phyloP scores from a whole-genome alignment of 805 yeast genomes.

The Candida arabinofermentans region DNA sequence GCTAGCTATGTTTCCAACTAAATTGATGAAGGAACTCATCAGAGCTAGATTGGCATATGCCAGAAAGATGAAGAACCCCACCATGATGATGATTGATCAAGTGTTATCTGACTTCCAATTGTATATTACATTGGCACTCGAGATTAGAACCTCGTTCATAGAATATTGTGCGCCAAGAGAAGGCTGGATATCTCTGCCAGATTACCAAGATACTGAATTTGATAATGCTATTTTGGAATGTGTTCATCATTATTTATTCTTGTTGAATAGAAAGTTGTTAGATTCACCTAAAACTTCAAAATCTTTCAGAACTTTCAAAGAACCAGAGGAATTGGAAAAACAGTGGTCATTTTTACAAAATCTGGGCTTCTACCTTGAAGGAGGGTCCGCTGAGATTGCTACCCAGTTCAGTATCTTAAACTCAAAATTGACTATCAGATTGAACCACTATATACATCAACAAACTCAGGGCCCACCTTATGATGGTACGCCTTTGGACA shows the following conservation, averaged over 20 bases:
- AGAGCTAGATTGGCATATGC: slow-evolving; percentile 74
- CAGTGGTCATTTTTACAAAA: slow-evolving; percentile 77
- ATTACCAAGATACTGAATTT: slow-evolving; percentile 53
- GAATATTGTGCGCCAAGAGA: slow-evolving; percentile 56
- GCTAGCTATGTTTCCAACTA: slow-evolving; percentile 71
- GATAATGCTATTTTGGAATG: slow-evolving; percentile 72
- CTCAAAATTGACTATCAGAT: slow-evolving; percentile 60
- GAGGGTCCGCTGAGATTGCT: slow-evolving; percentile 78
- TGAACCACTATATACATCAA: slow-evolving; percentile 65
- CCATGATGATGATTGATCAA: slow-evolving; percentile 95
- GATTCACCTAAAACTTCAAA: slow-evolving; percentile 63
- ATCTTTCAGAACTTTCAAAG: slow-evolving; percentile 80
- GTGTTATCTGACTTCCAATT: slow-evolving; percentile 80
- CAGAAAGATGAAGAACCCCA: slow-evolving; percentile 72
- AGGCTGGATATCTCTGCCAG: slow-evolving; percentile 65
- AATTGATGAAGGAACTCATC: slow-evolving; percentile 74
- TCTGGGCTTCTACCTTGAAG: slow-evolving; percentile 73
- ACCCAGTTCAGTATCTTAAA: slow-evolving; percentile 67
- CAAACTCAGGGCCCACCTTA: slow-evolving; percentile 65
- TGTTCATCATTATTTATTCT: slow-evolving; percentile 62
- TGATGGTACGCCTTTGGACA: slow-evolving; percentile 30
- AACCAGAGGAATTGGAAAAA: slow-evolving; percentile 82
- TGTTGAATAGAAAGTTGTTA: slow-evolving; percentile 71
- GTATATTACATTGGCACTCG: slow-evolving; percentile 71
- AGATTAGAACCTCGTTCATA: slow-evolving; percentile 62